phyloP scores from a whole-genome alignment of 805 yeast genomes.

The Nakazawaea wyomingensis region DNA sequence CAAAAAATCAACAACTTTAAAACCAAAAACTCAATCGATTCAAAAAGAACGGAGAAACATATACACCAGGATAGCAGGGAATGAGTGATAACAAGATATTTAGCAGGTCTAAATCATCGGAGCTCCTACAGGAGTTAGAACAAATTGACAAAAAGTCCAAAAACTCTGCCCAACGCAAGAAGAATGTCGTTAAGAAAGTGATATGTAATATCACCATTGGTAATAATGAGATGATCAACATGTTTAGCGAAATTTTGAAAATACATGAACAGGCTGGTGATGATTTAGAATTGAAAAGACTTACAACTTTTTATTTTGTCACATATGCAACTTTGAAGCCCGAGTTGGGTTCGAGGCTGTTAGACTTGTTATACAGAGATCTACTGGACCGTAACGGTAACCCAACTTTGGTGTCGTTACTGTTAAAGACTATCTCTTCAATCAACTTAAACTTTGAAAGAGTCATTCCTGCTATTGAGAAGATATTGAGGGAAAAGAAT shows the following conservation, averaged over 20 bases:
- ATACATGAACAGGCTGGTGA: constrained; percentile 40
- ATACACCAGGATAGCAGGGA: too few relatives aligned
- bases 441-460: constrained; percentile 40
- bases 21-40: too few relatives aligned
- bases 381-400: constrained; percentile 32
- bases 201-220: constrained; percentile 82
- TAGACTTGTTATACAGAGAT: constrained; percentile 53
- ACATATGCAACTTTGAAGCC: constrained; percentile 59
- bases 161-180: constrained; percentile 30
- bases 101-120: constrained; percentile 22
- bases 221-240: constrained; percentile 63
- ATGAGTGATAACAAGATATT: constrained; percentile 18
- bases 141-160: constrained; percentile 32
- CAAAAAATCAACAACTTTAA: too few relatives aligned
- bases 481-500: constrained; percentile 30
- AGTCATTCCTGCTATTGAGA: constrained; percentile 27
- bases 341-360: constrained; percentile 46
- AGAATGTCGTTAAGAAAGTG: constrained; percentile 59
- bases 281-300: constrained; percentile 65
- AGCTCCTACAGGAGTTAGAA: constrained; percentile 25
- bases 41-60: not conserved
- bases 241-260: constrained; percentile 59
- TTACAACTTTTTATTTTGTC: constrained; percentile 63
- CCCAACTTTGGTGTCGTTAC: constrained; percentile 45
- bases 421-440: constrained; percentile 58